phyloP scores from a whole-genome alignment of 805 yeast genomes.

The Candida tallmaniae region DNA sequence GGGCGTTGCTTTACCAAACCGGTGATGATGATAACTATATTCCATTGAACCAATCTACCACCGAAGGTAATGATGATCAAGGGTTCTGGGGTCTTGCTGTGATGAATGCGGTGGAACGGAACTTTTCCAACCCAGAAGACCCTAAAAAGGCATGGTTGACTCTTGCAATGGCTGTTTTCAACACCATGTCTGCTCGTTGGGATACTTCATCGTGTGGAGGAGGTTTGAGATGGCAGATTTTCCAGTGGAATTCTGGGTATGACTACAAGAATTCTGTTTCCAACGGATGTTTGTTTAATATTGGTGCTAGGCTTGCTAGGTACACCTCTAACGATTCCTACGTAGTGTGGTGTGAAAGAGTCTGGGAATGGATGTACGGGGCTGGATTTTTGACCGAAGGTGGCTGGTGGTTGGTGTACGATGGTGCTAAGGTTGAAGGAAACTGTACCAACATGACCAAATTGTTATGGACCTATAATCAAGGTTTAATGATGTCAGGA shows the following conservation, averaged over 20 bases:
- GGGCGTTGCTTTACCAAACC: slow-evolving; percentile 67
- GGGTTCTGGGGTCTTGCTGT: slow-evolving; percentile 95
- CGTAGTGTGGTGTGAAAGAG: slow-evolving; percentile 38
- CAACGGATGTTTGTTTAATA: slow-evolving; percentile 41
- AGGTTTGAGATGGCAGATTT: slow-evolving; percentile 46
- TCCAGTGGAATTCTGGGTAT: slow-evolving; percentile 46
- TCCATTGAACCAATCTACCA: slow-evolving; percentile 81
- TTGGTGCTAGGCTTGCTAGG: slow-evolving; percentile 42
- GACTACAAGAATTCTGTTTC: slow-evolving; percentile 42
- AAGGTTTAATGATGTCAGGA: slow-evolving; percentile 75
- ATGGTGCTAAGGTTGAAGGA: slow-evolving; percentile 59
- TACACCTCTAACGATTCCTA: slow-evolving; percentile 37
- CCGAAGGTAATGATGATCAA: slow-evolving; percentile 98
- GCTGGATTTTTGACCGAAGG: slow-evolving; percentile 41
- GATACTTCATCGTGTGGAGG: slow-evolving; percentile 34
- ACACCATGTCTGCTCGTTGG: slow-evolving; percentile 45
- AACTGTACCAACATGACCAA: slow-evolving; percentile 60
- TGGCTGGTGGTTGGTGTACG: slow-evolving; percentile 55
- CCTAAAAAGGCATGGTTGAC: slow-evolving; percentile 34
- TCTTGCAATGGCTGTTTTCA: slow-evolving; percentile 39
- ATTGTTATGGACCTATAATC: slow-evolving; percentile 83
- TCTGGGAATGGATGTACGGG: slow-evolving; percentile 43
- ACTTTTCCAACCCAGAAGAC: slow-evolving; percentile 56
- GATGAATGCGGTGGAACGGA: slow-evolving; percentile 88
- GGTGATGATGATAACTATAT: slow-evolving; percentile 68